A percentile compares a stretch with the other conserved stretches of the same genome.
These are phyloP conservation scores for Penicillium sp. DNA, from an alignment of 2,329 filamentous ascomycete species.

Conservation along the genomic window DNA sequence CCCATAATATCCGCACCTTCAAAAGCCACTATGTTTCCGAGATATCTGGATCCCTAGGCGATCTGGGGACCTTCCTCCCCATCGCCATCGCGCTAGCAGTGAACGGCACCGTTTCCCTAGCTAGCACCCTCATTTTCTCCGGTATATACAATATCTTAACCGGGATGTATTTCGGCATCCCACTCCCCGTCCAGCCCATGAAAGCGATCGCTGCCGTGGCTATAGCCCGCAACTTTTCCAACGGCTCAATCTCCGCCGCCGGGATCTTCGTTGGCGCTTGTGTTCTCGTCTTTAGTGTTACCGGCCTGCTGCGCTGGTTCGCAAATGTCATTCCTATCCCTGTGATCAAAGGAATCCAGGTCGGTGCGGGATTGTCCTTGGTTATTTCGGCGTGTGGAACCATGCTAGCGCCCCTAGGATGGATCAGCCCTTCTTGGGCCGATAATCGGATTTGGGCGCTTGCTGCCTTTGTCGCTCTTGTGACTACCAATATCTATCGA, in stretches of 20 bases:
- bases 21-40: slow-evolving; percentile 64
- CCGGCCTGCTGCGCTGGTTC: slow-evolving; percentile 74
- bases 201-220: slow-evolving; percentile 89
- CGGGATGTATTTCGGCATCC: slow-evolving; percentile 80
- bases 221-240: slow-evolving; percentile 67
- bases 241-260: slow-evolving; percentile 74
- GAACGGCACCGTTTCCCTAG: slow-evolving; percentile 75
- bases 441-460: slow-evolving; percentile 80
- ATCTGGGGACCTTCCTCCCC: slow-evolving; percentile 85
- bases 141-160: slow-evolving; percentile 85
- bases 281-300: slow-evolving; percentile 74
- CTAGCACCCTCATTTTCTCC: slow-evolving; percentile 83
- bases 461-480: slow-evolving; percentile 69
- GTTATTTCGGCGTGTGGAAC: slow-evolving; percentile 72
- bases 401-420: slow-evolving; percentile 67
- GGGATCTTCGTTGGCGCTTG: slow-evolving; percentile 75
- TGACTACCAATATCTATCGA: slow-evolving; percentile 64
- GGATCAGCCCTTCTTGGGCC: slow-evolving; percentile 64
- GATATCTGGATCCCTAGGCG: slow-evolving; percentile 84
- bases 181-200: slow-evolving; percentile 86
- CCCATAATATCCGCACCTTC: slow-evolving; percentile 59
- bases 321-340: slow-evolving; percentile 76
- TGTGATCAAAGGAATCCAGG: slow-evolving; percentile 91
- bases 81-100: slow-evolving; percentile 83
- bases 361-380: slow-evolving; percentile 84